These are phyloP conservation scores for Amauroascus verrucosus DNA, from an alignment of 2,329 filamentous ascomycete genomes.

Conservation along the genomic window DNA sequence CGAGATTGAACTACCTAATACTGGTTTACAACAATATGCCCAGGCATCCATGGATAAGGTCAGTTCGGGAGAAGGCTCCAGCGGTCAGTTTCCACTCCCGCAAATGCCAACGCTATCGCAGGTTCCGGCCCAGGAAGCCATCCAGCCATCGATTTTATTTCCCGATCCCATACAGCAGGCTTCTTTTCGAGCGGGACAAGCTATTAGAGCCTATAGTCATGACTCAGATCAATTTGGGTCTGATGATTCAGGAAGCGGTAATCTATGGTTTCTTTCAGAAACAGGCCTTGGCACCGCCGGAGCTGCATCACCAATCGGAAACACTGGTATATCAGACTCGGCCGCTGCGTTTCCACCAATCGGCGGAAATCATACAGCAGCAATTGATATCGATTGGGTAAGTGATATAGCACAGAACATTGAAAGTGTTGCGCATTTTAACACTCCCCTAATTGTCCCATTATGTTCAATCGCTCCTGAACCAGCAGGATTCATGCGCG, in stretches of 20 bases:
- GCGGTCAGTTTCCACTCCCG: not conserved
- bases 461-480: not conserved
- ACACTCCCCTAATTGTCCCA: not conserved
- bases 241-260: conserved; percentile 14
- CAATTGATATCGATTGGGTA: conserved; percentile 57
- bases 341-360: not conserved
- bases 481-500: not conserved
- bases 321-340: not conserved
- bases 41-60: not conserved
- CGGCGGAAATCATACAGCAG: conserved; percentile 23
- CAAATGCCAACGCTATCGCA: not conserved
- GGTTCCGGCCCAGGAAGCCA: not conserved
- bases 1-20: not conserved
- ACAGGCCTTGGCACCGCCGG: conserved; percentile 13
- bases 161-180: not conserved
- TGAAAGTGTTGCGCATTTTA: not conserved
- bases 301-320: conserved; percentile 13
- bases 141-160: not conserved
- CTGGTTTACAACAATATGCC: not conserved
- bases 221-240: conserved; percentile 3
- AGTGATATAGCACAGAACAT: conserved; percentile 24
- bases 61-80: too few relatives aligned
- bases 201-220: not conserved
- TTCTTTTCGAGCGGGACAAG: not conserved
- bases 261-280: conserved; percentile 17